Conservation (phyloP, 2,329 filamentous ascomycete species). For the Alternaria sp. region DNA sequence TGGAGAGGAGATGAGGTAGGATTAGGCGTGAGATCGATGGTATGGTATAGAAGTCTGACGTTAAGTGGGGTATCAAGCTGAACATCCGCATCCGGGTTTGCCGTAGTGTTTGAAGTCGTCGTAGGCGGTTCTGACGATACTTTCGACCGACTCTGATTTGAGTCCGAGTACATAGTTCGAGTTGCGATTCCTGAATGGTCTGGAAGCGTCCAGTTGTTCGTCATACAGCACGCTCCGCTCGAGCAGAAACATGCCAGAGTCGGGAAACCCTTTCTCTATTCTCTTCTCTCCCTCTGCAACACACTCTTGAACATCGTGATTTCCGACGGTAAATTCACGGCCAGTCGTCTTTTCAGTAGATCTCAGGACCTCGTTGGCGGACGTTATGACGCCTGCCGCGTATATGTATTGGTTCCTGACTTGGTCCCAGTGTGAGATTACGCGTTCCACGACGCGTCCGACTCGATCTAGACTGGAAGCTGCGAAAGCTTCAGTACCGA, state of each 20-base stretch:
- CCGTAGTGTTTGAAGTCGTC: slow-evolving; percentile 29
- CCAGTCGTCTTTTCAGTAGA: slow-evolving; percentile 35
- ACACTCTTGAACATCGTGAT: slow-evolving; percentile 43
- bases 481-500: slow-evolving; percentile 44
- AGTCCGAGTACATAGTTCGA: slow-evolving; percentile 26
- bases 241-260: slow-evolving; percentile 49
- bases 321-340: slow-evolving; percentile 39
- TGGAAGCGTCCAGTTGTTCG: slow-evolving; percentile 26
- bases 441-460: slow-evolving; percentile 33
- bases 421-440: slow-evolving; percentile 40
- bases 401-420: slow-evolving; percentile 48
- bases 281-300: slow-evolving; percentile 43
- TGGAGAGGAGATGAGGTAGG: neutral
- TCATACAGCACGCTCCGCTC: slow-evolving; percentile 49
- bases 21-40: neutral
- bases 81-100: slow-evolving; percentile 45
- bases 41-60: neutral
- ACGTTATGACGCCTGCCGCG: slow-evolving; percentile 39
- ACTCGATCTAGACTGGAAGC: slow-evolving; percentile 43
- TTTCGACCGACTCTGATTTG: slow-evolving; percentile 23
- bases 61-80: slow-evolving; percentile 12
- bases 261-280: slow-evolving; percentile 46
- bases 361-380: slow-evolving; percentile 40
- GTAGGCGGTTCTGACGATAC: slow-evolving; percentile 24
- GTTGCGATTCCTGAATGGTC: slow-evolving; percentile 35